Evolutionary conservation across 495 filamentous ascomycete species (phyloP), one percentile per base, ranked within the genome.

Genomic region (Aspergillus bertholletiae): DNA sequence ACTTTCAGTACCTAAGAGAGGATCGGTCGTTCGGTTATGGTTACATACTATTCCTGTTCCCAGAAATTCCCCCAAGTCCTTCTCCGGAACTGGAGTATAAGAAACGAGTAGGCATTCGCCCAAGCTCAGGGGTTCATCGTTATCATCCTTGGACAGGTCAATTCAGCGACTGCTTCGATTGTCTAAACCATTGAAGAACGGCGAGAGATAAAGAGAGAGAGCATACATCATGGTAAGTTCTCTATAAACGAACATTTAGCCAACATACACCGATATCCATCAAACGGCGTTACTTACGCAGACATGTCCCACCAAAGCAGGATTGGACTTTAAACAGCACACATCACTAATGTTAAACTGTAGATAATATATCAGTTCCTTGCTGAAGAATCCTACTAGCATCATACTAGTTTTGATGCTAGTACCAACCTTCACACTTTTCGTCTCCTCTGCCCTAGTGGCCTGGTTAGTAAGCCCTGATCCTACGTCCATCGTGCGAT

Each of bases 41-140:
- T 23, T 30, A 63, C 61, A 46, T 64, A 74, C 70, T 54, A 63
- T 53, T 26, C 61, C 69, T 7, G 71, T 68, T 50, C 50, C 37
- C 43, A 64, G 17, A 39, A 76, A 74, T 11, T 48, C 46, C 17
- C 41, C 50, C 8, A 74, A 20, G 35, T 62, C 59, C 1, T 57
- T 45, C 28, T 66, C 49, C 0, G 74, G 59, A 13, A 69, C 41
- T 0, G 57, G 40, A 21, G 53, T 46, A 24, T 56, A 48, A 9
- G 40, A 47, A 12, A 59, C 30, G 5, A 63, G 54, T 13, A 64
- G 49, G 26, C 40, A 6, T 0, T 55, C 55, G 4, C 58, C 57
- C 28, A 53, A 35, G 4, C 58, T 56, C 28, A 53, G 40, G 22
- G 46, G 40, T 43, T 63, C 60, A 53, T 59, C 59, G 22, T 39